Base-by-base conservation (phyloP, 1,139 yeast genomes). In the Lodderomyces theae region DNA sequence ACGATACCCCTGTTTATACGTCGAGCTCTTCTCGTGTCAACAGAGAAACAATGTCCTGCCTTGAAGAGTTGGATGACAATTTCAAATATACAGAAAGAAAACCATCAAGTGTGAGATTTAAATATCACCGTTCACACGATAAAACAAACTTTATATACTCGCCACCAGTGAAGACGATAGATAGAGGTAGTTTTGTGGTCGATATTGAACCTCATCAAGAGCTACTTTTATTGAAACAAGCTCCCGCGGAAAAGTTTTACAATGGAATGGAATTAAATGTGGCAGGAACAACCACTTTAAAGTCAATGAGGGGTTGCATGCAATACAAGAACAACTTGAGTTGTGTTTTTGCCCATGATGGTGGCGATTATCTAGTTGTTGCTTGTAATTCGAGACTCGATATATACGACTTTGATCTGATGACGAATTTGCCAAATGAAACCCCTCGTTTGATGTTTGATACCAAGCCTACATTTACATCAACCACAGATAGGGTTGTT, bases 401-500 rank as follows among this genome's bases (percentile, higher is more conserved):
- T 3, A 36, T 69, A 4, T 66, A 53, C 47, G 56, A 51, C 8
- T 65, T 68, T 46, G 59, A 61, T 40, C 42, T 47, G 1, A 29
- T 54, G 0, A 49, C 54, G 2, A 56, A 56, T 15, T 35, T 60
- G 11, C 74, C 75, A 0, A 24, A 42, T 3, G 33, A 47, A 1
- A 38, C 39, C 4, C 64, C 69, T 3, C 42, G 54, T 1, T 48
- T 71, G 9, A 50, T 54, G 15, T 65, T 74, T 43, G 76, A 72
- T 39, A 66, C 74, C 0, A 56, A 61, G 26, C 80, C 80, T 0
- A 40, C 48, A 3, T 50, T 55, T 37, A 73, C 79, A 0, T 53
- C 69, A 1, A 58, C 63, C 1, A 46, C 61, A 0, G 79, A 72
- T 45, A 43, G 74, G 16, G 48, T 60, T 15, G 53, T 60, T 1